Evolutionary conservation across 306 rosid genomes (phyloP).

Genomic region (Sicyos baderoa): DNA sequence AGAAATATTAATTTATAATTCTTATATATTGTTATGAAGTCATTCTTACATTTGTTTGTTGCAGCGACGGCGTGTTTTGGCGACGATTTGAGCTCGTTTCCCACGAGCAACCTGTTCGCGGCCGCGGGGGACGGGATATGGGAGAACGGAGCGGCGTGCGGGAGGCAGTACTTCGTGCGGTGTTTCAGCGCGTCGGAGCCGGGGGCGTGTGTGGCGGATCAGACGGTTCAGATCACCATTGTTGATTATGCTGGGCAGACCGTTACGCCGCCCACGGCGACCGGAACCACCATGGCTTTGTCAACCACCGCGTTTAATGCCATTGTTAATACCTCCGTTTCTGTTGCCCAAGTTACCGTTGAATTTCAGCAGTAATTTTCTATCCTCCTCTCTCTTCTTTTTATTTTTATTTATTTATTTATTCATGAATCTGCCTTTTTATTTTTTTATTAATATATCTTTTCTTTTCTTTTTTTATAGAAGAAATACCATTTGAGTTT

Average conservation of each 20-base stretch:
- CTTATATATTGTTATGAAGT: too few relatives aligned
- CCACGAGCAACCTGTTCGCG: constrained; percentile 60
- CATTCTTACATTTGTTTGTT: too few relatives aligned
- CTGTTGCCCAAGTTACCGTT: constrained; percentile 27
- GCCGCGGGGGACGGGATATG: constrained; percentile 76
- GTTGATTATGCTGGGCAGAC: constrained; percentile 28
- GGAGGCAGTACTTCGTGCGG: constrained; percentile 66
- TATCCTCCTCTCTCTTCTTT: neutral
- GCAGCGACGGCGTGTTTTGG: constrained; percentile 64
- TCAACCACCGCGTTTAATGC: constrained; percentile 47
- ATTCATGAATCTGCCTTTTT: neutral
- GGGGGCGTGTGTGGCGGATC: constrained; percentile 39
- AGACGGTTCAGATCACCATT: constrained; percentile 51
- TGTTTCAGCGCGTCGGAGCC: constrained; percentile 61
- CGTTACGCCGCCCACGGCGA: constrained; percentile 17
- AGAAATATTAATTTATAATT: too few relatives aligned
- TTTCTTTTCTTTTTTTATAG: too few relatives aligned
- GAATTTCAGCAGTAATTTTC: constrained; percentile 64
- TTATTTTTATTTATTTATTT: too few relatives aligned
- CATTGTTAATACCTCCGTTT: constrained; percentile 38
- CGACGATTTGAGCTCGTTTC: constrained; percentile 43
- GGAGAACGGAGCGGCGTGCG: constrained; percentile 89
- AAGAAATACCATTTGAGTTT: too few relatives aligned
- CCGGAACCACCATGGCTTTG: constrained; percentile 40
- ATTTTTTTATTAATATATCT: too few relatives aligned